Evolutionary conservation across 768 basidiomycete genomes (phyloP).

Genomic region (Leccinellum albellum): DNA sequence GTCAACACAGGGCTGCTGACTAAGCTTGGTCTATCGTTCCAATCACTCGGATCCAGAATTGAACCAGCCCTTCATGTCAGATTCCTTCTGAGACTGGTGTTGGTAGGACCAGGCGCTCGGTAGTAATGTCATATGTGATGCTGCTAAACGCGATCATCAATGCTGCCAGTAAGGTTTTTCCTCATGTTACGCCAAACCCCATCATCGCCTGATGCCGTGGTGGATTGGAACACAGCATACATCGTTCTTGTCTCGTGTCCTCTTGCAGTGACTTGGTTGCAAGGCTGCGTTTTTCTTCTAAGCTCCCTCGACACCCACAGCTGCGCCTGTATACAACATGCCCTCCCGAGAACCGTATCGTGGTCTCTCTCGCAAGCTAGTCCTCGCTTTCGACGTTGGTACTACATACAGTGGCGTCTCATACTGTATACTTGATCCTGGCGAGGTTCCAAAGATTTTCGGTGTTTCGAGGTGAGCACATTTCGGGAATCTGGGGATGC

Average conservation of each 20-base stretch:
- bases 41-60: too few species aligned
- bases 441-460: slow-evolving; percentile 28
- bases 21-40: not conserved
- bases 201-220: not conserved
- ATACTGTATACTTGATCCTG: slow-evolving; percentile 35
- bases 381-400: slow-evolving; percentile 34
- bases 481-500: not conserved
- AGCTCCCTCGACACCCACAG: not conserved
- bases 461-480: slow-evolving; percentile 25
- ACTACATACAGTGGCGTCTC: slow-evolving; percentile 34
- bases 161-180: not conserved
- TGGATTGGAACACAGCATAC: not conserved
- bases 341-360: slow-evolving; percentile 28
- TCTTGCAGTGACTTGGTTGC: not conserved
- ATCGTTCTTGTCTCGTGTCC: not conserved
- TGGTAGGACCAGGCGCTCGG: too few species aligned
- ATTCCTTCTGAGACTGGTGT: too few species aligned
- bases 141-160: not conserved
- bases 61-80: too few species aligned
- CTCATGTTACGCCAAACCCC: not conserved
- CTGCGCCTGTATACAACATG: slow-evolving; percentile 17
- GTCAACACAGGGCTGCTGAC: too few species aligned
- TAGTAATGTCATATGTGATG: too few species aligned
- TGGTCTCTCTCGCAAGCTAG: slow-evolving; percentile 39
- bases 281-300: not conserved